Evolutionary conservation across 1,284 basidiomycete species (phyloP), one percentile per base, ranked within the genome.

Genomic region (Sanguinoderma infundibulare): DNA sequence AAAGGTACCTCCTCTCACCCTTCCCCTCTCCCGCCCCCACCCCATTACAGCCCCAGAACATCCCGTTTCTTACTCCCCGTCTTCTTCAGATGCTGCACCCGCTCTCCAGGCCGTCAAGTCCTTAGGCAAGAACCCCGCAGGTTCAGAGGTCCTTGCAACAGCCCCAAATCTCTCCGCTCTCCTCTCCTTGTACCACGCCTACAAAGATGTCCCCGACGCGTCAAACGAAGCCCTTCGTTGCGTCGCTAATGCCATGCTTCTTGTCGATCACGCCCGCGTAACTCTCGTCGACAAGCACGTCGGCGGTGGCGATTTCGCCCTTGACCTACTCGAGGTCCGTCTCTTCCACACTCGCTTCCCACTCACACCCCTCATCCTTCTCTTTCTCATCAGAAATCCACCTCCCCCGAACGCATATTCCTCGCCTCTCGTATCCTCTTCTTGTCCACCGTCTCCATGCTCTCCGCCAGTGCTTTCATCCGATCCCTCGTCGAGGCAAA

Each of bases 91-190:
- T 72, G 81, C 83, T 36, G 77, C 83, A 1, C 80, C 78, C 30
- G 92, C 91, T 17, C 77, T 96, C 1, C 78, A 85, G 36, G 87
- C 91, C 0, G 72, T 95, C 63, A 95, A 96, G 75, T 85, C 83
- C 2, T 80, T 96, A 2, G 91, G 90, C 22, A 87, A 90, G 69
- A 84, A 88, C 59, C 86, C 85, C 0, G 77, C 85, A 5, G 91
- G 90, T 14, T 93, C 94, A 9, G 77, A 81, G 57, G 78, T 87
- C 46, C 80, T 96, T 26, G 82, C 86, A 10, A 79, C 77, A 2
- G 67, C 82, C 4, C 67, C 77, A 17, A 89, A 86, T 69, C 77
- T 90, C 57, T 82, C 80, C 5, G 75, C 78, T 24, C 75, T 91
- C 26, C 77, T 90, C 39, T 68, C 73, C 5, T 67, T 89, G n/a